Conservation (phyloP, 495 filamentous ascomycete genomes). For the Aspergillus kassunensis region DNA sequence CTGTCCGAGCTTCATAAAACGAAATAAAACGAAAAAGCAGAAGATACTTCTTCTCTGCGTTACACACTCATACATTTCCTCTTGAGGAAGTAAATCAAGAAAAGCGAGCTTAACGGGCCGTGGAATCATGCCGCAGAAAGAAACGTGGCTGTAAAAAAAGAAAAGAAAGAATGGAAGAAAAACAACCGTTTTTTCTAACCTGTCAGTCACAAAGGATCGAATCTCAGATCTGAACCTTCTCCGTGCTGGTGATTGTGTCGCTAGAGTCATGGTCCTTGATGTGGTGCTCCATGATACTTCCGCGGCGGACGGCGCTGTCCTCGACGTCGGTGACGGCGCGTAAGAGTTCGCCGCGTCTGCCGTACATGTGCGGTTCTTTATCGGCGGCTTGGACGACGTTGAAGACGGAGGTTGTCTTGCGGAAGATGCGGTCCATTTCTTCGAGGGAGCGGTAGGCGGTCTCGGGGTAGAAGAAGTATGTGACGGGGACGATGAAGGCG, state of each 20-base stretch:
- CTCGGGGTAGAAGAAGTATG: slow-evolving; percentile 76
- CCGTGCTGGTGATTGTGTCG: slow-evolving; percentile 28
- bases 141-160: too few relatives aligned
- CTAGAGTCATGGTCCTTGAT: slow-evolving; percentile 29
- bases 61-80: too few relatives aligned
- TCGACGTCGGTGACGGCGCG: slow-evolving; percentile 33
- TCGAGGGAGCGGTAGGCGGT: slow-evolving; percentile 70
- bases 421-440: slow-evolving; percentile 76
- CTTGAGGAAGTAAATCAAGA: too few relatives aligned
- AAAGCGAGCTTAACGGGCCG: too few relatives aligned
- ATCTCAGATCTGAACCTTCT: slow-evolving; percentile 15
- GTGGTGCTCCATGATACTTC: slow-evolving; percentile 26
- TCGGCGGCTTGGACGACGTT: slow-evolving; percentile 56
- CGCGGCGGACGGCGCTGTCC: slow-evolving; percentile 34
- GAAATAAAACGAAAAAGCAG: not conserved
- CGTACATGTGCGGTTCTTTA: slow-evolving; percentile 63
- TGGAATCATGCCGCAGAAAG: too few relatives aligned
- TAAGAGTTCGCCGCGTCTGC: slow-evolving; percentile 63
- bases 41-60: not conserved
- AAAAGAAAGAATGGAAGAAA: too few relatives aligned
- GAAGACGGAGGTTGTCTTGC: slow-evolving; percentile 53
- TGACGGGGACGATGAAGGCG: slow-evolving; percentile 62
- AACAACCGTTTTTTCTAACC: too few relatives aligned
- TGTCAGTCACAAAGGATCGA: too few relatives aligned
- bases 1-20: not conserved